A percentile compares a stretch with the other conserved stretches of the same genome.
Conservation (phyloP, 345 rosid genomes). For the Dipteronia sinensis region DNA sequence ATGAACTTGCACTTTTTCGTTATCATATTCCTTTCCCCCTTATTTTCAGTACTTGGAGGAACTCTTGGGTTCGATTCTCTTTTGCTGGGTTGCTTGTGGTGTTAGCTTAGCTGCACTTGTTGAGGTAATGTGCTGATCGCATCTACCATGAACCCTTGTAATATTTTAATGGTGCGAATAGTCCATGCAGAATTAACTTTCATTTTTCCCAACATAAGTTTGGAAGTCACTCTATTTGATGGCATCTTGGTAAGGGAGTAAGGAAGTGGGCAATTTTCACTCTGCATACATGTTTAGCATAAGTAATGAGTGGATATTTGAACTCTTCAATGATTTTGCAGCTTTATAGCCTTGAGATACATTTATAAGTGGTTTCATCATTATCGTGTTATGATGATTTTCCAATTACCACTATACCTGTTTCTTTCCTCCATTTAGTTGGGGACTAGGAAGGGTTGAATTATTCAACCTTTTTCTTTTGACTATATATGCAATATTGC, state of each 20-base stretch:
- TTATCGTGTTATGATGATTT: neutral
- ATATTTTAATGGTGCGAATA: constrained; percentile 15
- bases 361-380: neutral
- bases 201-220: neutral
- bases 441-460: constrained; percentile 4
- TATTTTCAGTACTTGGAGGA: constrained; percentile 84
- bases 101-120: constrained; percentile 85
- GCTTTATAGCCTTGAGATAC: too few relatives aligned
- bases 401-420: neutral
- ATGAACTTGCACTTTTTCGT: constrained; percentile 1
- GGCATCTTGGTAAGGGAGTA: neutral
- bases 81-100: constrained; percentile 83
- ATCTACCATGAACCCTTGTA: constrained; percentile 11
- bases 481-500: neutral
- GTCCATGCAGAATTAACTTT: neutral
- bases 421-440: neutral
- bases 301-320: neutral
- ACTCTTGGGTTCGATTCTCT: constrained; percentile 76
- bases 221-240: neutral
- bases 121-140: constrained; percentile 59
- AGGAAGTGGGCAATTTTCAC: neutral
- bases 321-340: neutral
- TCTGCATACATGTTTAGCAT: neutral
- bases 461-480: neutral
- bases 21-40: constrained; percentile 18